Evolutionary conservation across 148 eudicot genomes (phyloP), one percentile per base, ranked within the genome.

Genomic region (Chenopodium quinoa): DNA sequence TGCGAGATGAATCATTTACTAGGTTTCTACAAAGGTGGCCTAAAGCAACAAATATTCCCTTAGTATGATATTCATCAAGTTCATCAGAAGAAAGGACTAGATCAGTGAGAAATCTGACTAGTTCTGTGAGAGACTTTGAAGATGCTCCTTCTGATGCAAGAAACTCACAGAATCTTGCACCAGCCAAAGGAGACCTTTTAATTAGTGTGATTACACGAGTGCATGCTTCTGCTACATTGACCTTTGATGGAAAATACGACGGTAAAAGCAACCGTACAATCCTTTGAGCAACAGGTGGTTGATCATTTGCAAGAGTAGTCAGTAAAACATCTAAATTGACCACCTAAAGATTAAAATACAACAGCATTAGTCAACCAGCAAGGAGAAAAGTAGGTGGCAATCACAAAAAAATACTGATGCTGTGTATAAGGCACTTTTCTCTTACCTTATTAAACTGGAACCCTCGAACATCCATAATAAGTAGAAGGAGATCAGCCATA

Each of bases 81-180:
- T 76, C 78, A 47, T 67, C 81, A 83, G 84, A 82, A 75, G 90
- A 84, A 50, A 88, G 50, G 63, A 81, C 83, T 82, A 91, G 82
- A 81, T 74, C 80, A 79, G 88, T 86, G 67, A 92, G 87, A 79
- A 83, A 84, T 83, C 83, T 85, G 66, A 90, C 87, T 63, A 96
- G 94, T 82, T 89, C 91, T 85, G 86, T 77, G 65, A 92, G 94
- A 78, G 88, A 90, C 84, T 87, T 86, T 80, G 83, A 85, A 70
- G 98, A 90, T 79, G 95, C 93, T 75, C 95, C 98, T 91, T 92
- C 97, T 71, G 90, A 83, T 78, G 86, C 62, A 80, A 88, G 87
- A 86, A 93, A 94, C 82, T 96, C 97, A 79, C 97, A 93, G 77
- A 96, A 93, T 83, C 94, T 90, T 80, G 99, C 98, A 75, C 98